Percentiles rank a stretch among this genome's conserved stretches.
phyloP scores from a whole-genome alignment of 306 rosid genomes.

The Purshia tridentata region DNA sequence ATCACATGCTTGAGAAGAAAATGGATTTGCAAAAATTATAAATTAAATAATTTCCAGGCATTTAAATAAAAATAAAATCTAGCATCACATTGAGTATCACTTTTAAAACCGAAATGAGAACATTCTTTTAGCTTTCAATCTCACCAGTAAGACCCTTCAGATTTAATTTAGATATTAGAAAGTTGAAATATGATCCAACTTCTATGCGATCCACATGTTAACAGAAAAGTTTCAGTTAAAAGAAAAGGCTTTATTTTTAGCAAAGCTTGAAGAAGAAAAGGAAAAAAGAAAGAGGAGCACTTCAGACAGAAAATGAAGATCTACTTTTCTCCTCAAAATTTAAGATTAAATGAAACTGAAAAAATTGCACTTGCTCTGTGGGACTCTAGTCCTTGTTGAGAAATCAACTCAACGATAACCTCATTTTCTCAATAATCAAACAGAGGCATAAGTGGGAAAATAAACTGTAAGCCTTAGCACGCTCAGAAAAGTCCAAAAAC shows the following conservation, averaged over 20 bases:
- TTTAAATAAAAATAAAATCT: background rate
- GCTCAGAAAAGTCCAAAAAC: too few relatives aligned
- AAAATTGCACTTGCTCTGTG: background rate
- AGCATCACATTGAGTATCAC: too few relatives aligned
- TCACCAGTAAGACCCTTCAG: background rate
- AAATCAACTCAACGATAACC: too few relatives aligned
- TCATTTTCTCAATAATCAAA: too few relatives aligned
- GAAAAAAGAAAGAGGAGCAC: background rate
- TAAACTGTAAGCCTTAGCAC: too few relatives aligned
- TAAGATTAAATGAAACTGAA: background rate
- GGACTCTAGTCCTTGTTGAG: too few relatives aligned
- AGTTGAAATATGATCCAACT: background rate
- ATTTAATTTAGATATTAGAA: background rate
- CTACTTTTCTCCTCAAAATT: background rate
- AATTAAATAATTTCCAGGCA: too few relatives aligned
- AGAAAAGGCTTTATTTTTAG: background rate
- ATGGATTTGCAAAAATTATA: too few relatives aligned
- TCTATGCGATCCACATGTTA: background rate
- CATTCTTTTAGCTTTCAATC: background rate
- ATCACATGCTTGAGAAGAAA: too few relatives aligned
- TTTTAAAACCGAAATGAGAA: background rate
- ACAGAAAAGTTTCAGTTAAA: background rate
- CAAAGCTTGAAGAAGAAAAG: background rate
- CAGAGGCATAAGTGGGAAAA: too few relatives aligned
- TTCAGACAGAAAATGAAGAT: background rate